A percentile compares a stretch with the other conserved stretches of the same genome.
phyloP scores from a whole-genome alignment of 2,329 filamentous ascomycete genomes.

The Fusarium chaquense region DNA sequence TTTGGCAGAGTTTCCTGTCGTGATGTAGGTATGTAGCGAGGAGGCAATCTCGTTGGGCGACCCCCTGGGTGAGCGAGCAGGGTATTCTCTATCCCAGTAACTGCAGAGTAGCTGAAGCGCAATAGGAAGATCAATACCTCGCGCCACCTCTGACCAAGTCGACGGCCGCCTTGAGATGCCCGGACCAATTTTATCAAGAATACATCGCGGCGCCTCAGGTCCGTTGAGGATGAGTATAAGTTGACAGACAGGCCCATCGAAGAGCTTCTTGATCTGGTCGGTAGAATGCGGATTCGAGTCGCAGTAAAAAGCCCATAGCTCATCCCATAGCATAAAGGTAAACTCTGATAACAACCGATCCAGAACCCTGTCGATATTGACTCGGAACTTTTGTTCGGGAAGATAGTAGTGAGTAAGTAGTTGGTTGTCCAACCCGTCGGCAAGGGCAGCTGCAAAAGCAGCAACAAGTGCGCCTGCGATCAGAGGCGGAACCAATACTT shows the following conservation, averaged over 20 bases:
- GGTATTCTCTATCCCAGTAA: slow-evolving; percentile 53
- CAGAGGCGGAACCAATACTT: slow-evolving; percentile 53
- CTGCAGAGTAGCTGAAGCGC: slow-evolving; percentile 53
- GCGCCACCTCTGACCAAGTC: slow-evolving; percentile 51
- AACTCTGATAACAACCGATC: slow-evolving; percentile 53
- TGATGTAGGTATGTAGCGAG: slow-evolving; percentile 48
- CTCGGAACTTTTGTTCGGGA: slow-evolving; percentile 48
- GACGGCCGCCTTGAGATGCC: slow-evolving; percentile 50
- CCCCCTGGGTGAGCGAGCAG: slow-evolving; percentile 51
- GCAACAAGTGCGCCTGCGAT: slow-evolving; percentile 53
- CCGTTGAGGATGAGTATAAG: slow-evolving; percentile 54
- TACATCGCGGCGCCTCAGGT: slow-evolving; percentile 52
- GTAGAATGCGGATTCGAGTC: slow-evolving; percentile 46
- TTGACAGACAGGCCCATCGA: slow-evolving; percentile 55
- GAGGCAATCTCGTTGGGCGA: slow-evolving; percentile 53
- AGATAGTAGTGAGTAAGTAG: slow-evolving; percentile 56
- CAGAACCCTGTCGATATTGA: slow-evolving; percentile 54
- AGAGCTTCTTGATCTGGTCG: slow-evolving; percentile 51
- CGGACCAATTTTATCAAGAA: slow-evolving; percentile 53
- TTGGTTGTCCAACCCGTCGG: slow-evolving; percentile 52
- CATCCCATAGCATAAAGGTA: slow-evolving; percentile 52
- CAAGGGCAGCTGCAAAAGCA: slow-evolving; percentile 53
- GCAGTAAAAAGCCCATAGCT: slow-evolving; percentile 53
- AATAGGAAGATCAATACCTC: slow-evolving; percentile 52
- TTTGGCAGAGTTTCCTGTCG: slow-evolving; percentile 47